Conservation (phyloP, 2,329 filamentous ascomycete species). For the Trichoderma koningiopsis region DNA sequence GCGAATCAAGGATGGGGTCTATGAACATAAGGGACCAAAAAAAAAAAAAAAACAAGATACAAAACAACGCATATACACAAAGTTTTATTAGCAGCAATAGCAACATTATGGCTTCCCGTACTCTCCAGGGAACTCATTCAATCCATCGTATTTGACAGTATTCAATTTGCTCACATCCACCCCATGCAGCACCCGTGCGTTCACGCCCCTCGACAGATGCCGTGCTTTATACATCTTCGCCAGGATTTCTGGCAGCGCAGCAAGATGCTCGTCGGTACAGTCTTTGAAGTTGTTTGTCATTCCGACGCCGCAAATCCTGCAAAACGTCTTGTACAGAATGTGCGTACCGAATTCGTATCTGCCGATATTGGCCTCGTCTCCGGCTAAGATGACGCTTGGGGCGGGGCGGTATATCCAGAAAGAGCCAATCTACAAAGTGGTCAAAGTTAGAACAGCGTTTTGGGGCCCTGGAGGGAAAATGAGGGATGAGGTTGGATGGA, state of each 20-base stretch:
- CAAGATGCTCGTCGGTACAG: constrained; percentile 42
- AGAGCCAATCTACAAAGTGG: constrained; percentile 42
- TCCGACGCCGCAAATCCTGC: constrained; percentile 51
- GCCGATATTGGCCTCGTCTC: constrained; percentile 41
- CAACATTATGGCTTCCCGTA: constrained; percentile 47
- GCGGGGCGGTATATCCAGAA: constrained; percentile 49
- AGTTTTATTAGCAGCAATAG: not conserved
- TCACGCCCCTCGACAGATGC: constrained; percentile 38
- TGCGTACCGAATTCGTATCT: constrained; percentile 42
- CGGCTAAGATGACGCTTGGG: constrained; percentile 46
- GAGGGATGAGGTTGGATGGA: not conserved
- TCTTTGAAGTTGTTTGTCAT: constrained; percentile 39
- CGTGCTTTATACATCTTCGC: constrained; percentile 30
- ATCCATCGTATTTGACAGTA: constrained; percentile 33
- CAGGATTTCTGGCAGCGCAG: constrained; percentile 35
- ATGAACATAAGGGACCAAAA: not conserved
- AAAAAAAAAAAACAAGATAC: too few species aligned
- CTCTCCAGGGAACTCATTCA: constrained; percentile 32
- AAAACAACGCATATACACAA: not conserved
- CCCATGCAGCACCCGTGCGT: constrained; percentile 43
- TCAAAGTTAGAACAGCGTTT: not conserved
- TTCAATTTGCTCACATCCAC: constrained; percentile 39
- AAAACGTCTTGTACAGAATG: constrained; percentile 48
- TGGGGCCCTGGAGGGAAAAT: not conserved
- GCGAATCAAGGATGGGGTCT: not conserved